These are phyloP conservation scores for Musa troglodytarum DNA, from an alignment of 176 grass and related monocot species.

Conservation along the genomic window DNA sequence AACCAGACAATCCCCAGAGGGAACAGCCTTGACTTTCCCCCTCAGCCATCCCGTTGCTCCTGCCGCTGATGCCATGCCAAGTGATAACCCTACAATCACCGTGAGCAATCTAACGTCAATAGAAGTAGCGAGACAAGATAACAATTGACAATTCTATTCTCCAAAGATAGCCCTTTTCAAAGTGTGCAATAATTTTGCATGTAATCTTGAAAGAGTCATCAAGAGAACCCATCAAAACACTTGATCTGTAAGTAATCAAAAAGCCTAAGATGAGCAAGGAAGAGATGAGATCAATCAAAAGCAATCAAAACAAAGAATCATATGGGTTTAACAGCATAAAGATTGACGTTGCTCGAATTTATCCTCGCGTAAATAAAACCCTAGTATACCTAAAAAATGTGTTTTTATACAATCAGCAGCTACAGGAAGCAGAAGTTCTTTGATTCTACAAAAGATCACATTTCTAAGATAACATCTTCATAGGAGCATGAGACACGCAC, in stretches of 20 bases:
- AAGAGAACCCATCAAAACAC: not conserved
- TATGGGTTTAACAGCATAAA: not conserved
- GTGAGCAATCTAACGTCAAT: not conserved
- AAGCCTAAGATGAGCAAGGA: not conserved
- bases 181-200: not conserved
- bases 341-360: not conserved
- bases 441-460: not conserved
- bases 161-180: not conserved
- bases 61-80: constrained; percentile 48
- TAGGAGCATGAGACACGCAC: not conserved
- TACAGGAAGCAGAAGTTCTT: not conserved
- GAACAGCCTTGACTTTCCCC: constrained; percentile 89
- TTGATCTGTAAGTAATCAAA: not conserved
- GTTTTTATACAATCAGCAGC: not conserved
- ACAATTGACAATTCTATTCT: not conserved
- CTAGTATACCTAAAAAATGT: not conserved
- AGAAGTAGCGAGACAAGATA: not conserved
- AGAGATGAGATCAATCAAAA: not conserved
- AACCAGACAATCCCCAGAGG: constrained; percentile 77
- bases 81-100: not conserved
- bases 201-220: not conserved
- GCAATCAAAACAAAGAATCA: not conserved
- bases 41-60: constrained; percentile 71
- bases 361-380: not conserved
- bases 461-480: not conserved